Evolutionary conservation across 164 flowering plant species (phyloP), one percentile per base, ranked within the genome.

Genomic region (Piper longum): DNA sequence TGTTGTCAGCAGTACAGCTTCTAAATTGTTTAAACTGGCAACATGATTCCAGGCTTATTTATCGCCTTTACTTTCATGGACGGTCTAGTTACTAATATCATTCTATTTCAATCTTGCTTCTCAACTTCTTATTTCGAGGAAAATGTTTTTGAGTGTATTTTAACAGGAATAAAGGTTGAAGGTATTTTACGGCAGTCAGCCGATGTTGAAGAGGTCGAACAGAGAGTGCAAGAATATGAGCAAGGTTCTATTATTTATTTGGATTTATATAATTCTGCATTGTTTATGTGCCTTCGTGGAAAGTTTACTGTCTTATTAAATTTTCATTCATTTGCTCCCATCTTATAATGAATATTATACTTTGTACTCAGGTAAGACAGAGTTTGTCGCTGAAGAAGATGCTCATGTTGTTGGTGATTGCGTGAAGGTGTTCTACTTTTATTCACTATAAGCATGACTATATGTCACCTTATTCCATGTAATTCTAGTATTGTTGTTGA

Each of bases 331-430:
- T 41, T 36, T 57, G 60, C 12, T 57, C 41, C 42, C 18, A 11
- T 57, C 60, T 57, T 36, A 41, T 26, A 57, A 11, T 57, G 14
- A 12, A 26, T 7, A 56, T 26, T 14, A 26, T 14, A 11, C 36
- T 26, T 57, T 48, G 52, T 48, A 2, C 52, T 41, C 65, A 91
- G 97, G 97, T 64, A 86, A 84, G 77, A 86, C 75, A 64, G 99
- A 91, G 72, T 95, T 95, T 78, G 81, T 72, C 66, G 61, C 82
- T 41, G 89, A 83, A 54, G 99, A 95, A 81, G 99, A 95, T 86
- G 93, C 96, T 69, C 97, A 95, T 79, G 88, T 95, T 73, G 81
- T 95, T 74, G 97, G 97, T 57, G 99, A 95, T 77, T 95, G 99
- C 74, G 80, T 91, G 44, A 95, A 95, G 96, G 99, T 95, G 64